phyloP scores from a whole-genome alignment of 345 rosid species.

The Angophora floribunda region DNA sequence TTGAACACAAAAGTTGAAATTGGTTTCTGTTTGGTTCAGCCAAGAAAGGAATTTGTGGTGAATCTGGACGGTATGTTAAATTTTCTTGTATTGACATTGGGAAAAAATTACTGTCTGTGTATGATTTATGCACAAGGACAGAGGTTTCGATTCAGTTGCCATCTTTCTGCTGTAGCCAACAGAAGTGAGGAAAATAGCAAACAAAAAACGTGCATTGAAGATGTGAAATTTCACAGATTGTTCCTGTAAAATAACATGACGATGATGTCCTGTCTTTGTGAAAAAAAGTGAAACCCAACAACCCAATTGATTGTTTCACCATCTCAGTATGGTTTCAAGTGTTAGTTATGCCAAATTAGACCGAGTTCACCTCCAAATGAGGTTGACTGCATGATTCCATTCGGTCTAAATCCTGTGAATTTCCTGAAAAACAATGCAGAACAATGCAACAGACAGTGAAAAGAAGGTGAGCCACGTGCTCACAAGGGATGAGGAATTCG shows the following conservation, averaged over 20 bases:
- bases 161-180: neutral
- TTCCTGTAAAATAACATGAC: neutral
- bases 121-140: neutral
- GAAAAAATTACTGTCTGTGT: neutral
- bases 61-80: neutral
- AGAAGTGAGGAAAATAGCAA: neutral
- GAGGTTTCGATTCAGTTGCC: neutral
- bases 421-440: constrained; percentile 14
- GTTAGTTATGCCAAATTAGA: neutral
- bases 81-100: neutral
- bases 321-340: neutral
- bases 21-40: neutral
- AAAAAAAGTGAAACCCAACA: neutral
- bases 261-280: neutral
- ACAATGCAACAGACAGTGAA: constrained; percentile 34
- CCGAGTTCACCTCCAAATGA: neutral
- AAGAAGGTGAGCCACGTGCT: constrained; percentile 19
- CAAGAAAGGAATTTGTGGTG: neutral
- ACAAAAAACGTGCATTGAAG: neutral
- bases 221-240: neutral
- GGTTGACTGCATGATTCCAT: neutral
- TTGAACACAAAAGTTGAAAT: neutral
- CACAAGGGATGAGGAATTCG: constrained; percentile 57
- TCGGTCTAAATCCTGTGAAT: neutral
- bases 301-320: neutral